Base-by-base conservation (phyloP, 2,329 filamentous ascomycete species). In the Tolypocladium ophioglossoides region DNA sequence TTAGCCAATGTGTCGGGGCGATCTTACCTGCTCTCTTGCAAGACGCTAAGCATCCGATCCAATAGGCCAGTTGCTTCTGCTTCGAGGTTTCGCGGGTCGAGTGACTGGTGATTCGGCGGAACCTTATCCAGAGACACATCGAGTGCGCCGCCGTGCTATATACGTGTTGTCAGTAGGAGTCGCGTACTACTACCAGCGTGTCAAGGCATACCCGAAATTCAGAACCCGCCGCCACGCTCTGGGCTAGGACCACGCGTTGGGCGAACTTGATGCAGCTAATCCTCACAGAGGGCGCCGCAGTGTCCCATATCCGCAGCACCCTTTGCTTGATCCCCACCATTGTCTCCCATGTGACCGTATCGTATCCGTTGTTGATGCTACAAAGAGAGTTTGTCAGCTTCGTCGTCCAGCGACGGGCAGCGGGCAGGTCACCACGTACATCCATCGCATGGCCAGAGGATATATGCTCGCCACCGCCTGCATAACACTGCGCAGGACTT, bases 181-280 rank as follows among this genome's bases (percentile, higher is more conserved):
- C 30, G 37, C n/a, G 32, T n/a, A 11, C 9, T n/a, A 11, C 9
- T 39, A n/a, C 27, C 14, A 22, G 16, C 35, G n/a, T 3, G 32
- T 50, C 30, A 39, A 10, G 18, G 75, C 82, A 69, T 80, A 96
- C 89, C 75, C 89, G 84, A 61, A 88, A 87, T 66, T 97, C 92
- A 54, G 83, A 78, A 61, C 89, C 87, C 55, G 86, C 74, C 49
- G 89, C 89, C n/a, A 86, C 84, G 12, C 90, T 96, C 71, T 99
- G 92, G 20, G 91, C 89, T 60, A 96, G 81, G 47, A 99, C 87
- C 47, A 97, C 89, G 59, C 89, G 85, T 73, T 99, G 92, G 39
- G 90, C 86, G 70, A 99, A 99, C 71, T 99, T 99, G 78, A 97
- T 86, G 74, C 94, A 97, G 76, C 91, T 95, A 68, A 97, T 86